Evolutionary conservation across 129 eudicot genomes (phyloP).

Genomic region (Ambrosia artemisiifolia): DNA sequence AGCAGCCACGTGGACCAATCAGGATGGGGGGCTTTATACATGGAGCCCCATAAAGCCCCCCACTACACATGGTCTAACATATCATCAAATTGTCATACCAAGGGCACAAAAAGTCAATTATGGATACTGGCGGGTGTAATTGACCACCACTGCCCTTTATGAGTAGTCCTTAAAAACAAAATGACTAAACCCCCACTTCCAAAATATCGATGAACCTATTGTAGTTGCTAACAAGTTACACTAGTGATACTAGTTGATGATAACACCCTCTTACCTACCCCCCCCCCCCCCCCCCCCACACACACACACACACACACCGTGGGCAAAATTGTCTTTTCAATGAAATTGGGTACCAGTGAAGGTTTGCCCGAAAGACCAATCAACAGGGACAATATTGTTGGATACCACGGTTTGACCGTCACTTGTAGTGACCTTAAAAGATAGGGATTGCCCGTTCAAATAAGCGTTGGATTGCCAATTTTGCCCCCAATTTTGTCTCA

Average conservation of each 20-base stretch:
- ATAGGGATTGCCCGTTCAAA: conserved; percentile 43
- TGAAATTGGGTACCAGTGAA: conserved; percentile 41
- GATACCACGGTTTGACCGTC: conserved; percentile 49
- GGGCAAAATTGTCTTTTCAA: conserved; percentile 23
- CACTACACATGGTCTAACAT: too few species aligned
- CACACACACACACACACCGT: neutral
- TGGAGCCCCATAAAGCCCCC: too few species aligned
- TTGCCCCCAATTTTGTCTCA: conserved; percentile 65
- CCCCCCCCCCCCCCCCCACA: too few species aligned
- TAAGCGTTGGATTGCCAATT: conserved; percentile 57
- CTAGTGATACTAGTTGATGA: conserved; percentile 18
- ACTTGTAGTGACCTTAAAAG: conserved; percentile 60
- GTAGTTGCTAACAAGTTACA: conserved; percentile 26
- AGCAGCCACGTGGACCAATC: too few species aligned
- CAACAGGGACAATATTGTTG: conserved; percentile 39
- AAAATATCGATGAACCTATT: conserved; percentile 29
- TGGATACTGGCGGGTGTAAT: conserved; percentile 38
- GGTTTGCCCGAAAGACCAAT: conserved; percentile 61
- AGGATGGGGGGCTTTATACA: too few species aligned
- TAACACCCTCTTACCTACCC: neutral
- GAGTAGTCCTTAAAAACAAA: too few species aligned
- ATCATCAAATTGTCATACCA: neutral
- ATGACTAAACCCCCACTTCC: too few species aligned
- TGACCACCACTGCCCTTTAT: conserved; percentile 25
- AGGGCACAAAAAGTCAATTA: conserved; percentile 26